Percentiles rank a stretch among this genome's conserved stretches.
Conservation (phyloP, 2,329 filamentous ascomycete species). For the Anthostomella pinea region DNA sequence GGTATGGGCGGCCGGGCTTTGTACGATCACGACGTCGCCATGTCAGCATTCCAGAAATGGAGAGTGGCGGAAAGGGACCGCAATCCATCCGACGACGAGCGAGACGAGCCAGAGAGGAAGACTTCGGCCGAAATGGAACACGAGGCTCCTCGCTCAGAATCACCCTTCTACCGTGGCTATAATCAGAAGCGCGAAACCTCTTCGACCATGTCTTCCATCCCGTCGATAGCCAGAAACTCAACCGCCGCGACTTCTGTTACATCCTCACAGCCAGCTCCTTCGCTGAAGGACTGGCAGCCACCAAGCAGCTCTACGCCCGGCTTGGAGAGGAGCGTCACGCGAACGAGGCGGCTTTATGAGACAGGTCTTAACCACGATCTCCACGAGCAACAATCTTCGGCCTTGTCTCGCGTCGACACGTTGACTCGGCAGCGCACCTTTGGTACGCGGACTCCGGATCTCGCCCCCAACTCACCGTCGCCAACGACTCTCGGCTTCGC, state of each 20-base stretch:
- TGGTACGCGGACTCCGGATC: conserved; percentile 50
- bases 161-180: conserved; percentile 60
- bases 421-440: conserved; percentile 62
- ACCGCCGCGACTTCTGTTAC: conserved; percentile 85
- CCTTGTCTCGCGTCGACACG: conserved; percentile 76
- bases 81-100: conserved; percentile 39
- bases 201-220: conserved; percentile 73
- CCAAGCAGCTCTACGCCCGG: conserved; percentile 39
- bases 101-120: conserved; percentile 38
- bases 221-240: conserved; percentile 68
- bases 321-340: conserved; percentile 64
- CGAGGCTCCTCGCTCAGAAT: conserved; percentile 44
- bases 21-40: conserved; percentile 82
- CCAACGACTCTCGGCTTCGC: conserved; percentile 41
- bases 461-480: conserved; percentile 43
- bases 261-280: conserved; percentile 60
- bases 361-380: conserved; percentile 76
- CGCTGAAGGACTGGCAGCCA: conserved; percentile 50
- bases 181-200: conserved; percentile 80
- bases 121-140: conserved; percentile 18
- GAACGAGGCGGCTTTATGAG: conserved; percentile 76
- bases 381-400: conserved; percentile 75
- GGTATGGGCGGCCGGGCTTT: conserved; percentile 65
- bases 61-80: conserved; percentile 57
- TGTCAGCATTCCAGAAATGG: conserved; percentile 81